Conservation (phyloP, 2,329 filamentous ascomycete genomes). For the Alternaria triticimaculans region DNA sequence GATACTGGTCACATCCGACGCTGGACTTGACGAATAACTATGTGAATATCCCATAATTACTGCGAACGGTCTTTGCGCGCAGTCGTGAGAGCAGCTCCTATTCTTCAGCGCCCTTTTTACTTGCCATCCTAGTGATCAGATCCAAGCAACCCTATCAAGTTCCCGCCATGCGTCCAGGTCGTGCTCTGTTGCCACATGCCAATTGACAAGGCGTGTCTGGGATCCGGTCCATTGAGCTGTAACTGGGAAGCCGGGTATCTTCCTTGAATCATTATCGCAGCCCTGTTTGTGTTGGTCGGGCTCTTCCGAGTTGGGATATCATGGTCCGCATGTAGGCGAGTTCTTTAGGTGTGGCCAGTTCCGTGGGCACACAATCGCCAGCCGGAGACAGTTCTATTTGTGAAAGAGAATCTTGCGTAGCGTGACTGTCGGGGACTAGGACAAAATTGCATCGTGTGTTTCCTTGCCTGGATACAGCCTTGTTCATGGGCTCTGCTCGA, state of each 20-base stretch:
- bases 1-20: neutral
- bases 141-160: too few relatives aligned
- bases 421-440: neutral
- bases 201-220: neutral
- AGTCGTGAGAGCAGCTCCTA: neutral
- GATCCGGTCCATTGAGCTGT: accelerated
- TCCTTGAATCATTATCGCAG: neutral
- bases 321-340: neutral
- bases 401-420: neutral
- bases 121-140: neutral
- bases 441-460: neutral
- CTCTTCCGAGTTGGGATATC: neutral
- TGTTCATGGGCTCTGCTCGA: neutral
- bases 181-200: neutral
- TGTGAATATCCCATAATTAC: neutral
- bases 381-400: neutral
- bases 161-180: neutral
- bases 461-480: neutral
- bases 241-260: neutral
- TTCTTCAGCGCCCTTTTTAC: neutral
- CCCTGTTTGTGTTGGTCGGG: neutral
- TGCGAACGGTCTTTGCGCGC: neutral
- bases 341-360: neutral
- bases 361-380: neutral
- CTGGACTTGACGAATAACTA: neutral